phyloP scores from a whole-genome alignment of 257 asterid genomes.

The Nicotiana obtusifolia region DNA sequence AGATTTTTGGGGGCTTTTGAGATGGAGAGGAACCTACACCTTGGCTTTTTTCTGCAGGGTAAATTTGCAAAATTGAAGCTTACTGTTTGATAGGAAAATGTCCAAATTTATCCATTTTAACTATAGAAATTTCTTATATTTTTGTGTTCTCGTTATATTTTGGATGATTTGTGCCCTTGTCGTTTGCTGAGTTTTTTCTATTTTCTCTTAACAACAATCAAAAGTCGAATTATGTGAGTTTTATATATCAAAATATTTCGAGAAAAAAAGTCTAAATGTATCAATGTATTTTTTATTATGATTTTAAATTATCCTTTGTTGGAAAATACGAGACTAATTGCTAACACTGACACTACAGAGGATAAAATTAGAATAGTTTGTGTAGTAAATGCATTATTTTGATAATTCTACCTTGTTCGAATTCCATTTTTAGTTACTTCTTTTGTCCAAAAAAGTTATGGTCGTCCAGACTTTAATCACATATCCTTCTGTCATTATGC shows the following conservation, averaged over 20 bases:
- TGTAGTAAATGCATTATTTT: background rate
- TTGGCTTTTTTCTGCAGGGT: background rate
- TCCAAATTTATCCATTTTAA: background rate
- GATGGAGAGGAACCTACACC: background rate
- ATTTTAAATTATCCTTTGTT: too few species aligned
- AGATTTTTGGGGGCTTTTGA: background rate
- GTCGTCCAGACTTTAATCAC: background rate
- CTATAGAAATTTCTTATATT: background rate
- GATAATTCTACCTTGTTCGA: background rate
- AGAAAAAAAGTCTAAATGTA: too few species aligned
- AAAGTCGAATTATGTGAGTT: too few species aligned
- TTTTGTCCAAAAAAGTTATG: background rate
- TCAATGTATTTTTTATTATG: too few species aligned
- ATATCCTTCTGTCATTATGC: background rate
- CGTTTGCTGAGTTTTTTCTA: too few species aligned
- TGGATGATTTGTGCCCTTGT: too few species aligned
- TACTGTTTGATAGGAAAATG: background rate
- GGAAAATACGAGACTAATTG: too few species aligned
- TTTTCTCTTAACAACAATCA: too few species aligned
- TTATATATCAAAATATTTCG: too few species aligned
- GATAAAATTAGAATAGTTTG: background rate
- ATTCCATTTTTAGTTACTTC: background rate
- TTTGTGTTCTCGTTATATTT: too few species aligned
- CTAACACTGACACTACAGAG: too few species aligned
- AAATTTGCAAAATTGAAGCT: background rate